Conservation (phyloP, 176 grass and related monocot species). For the Carex scoparia region DNA sequence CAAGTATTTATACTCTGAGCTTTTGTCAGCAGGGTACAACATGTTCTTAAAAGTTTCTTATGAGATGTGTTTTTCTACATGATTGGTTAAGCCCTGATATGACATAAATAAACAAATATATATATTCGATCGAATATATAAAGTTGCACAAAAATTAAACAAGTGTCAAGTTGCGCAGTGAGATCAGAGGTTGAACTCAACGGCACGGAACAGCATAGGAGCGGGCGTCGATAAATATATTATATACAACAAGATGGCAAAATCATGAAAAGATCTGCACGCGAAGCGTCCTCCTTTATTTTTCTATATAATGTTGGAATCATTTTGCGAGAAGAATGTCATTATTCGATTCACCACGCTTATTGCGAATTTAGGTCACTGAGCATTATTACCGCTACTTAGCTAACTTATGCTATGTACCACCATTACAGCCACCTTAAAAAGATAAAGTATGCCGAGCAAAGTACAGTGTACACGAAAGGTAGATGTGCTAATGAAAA, state of each 20-base stretch:
- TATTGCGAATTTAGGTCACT: background rate
- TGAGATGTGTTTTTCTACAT: background rate
- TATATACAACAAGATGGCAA: background rate
- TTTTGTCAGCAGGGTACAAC: background rate
- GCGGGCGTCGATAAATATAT: background rate
- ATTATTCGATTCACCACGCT: background rate
- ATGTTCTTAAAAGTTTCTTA: background rate
- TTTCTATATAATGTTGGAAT: background rate
- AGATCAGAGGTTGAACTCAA: conserved; percentile 22
- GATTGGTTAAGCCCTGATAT: background rate
- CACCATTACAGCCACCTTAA: background rate
- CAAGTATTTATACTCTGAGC: conserved; percentile 9
- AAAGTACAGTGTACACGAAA: background rate
- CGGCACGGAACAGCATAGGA: background rate
- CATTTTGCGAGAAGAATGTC: background rate
- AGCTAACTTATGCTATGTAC: background rate
- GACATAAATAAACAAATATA: conserved; percentile 9
- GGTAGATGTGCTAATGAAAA: background rate
- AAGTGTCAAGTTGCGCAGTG: conserved; percentile 62
- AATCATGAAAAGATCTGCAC: conserved; percentile 36
- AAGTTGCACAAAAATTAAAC: background rate
- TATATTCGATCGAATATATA: conserved; percentile 14
- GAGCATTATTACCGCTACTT: background rate
- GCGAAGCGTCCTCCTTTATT: background rate
- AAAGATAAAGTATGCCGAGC: background rate